These are phyloP conservation scores for Scopulariopsis brevicaulis DNA, from an alignment of 2,329 filamentous ascomycete species.

Conservation along the genomic window DNA sequence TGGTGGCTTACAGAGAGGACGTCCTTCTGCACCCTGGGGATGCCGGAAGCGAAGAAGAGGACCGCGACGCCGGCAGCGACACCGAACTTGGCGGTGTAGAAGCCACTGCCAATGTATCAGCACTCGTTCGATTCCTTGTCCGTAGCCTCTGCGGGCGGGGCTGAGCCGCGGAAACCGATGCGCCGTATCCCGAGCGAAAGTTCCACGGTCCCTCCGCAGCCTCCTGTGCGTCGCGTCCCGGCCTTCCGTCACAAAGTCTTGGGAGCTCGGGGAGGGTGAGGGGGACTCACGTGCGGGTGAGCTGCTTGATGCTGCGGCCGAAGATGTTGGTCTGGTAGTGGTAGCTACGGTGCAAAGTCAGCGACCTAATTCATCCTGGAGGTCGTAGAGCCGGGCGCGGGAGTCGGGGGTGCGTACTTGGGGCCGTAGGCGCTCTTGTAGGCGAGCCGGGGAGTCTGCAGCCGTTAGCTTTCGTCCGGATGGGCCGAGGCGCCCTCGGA, in stretches of 20 bases:
- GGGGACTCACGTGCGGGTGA: slow-evolving; percentile 39
- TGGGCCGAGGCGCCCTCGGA: background rate
- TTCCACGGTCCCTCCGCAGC: background rate
- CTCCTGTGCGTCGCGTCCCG: background rate
- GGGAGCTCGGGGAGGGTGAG: background rate
- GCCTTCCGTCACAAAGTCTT: background rate
- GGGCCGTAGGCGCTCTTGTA: slow-evolving; percentile 56
- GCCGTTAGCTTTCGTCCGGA: background rate
- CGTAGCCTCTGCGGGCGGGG: too few relatives aligned
- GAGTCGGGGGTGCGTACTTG: slow-evolving; percentile 36
- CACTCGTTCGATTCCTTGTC: background rate
- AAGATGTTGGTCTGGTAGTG: slow-evolving; percentile 42
- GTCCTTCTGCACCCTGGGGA: slow-evolving; percentile 48
- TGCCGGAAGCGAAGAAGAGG: slow-evolving; percentile 49
- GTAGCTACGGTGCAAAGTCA: slow-evolving; percentile 35
- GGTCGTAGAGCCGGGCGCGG: background rate
- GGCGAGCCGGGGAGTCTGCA: slow-evolving; percentile 32
- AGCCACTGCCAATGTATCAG: slow-evolving; percentile 25
- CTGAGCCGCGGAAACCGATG: too few relatives aligned
- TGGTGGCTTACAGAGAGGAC: slow-evolving; percentile 39
- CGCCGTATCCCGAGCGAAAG: background rate
- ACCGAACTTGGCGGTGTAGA: slow-evolving; percentile 42
- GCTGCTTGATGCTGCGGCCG: slow-evolving; percentile 37
- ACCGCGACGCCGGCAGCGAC: slow-evolving; percentile 45
- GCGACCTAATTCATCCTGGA: slow-evolving; percentile 3